Base-by-base conservation (phyloP, 2,329 filamentous ascomycete genomes). In the Aspergillus sp. region DNA sequence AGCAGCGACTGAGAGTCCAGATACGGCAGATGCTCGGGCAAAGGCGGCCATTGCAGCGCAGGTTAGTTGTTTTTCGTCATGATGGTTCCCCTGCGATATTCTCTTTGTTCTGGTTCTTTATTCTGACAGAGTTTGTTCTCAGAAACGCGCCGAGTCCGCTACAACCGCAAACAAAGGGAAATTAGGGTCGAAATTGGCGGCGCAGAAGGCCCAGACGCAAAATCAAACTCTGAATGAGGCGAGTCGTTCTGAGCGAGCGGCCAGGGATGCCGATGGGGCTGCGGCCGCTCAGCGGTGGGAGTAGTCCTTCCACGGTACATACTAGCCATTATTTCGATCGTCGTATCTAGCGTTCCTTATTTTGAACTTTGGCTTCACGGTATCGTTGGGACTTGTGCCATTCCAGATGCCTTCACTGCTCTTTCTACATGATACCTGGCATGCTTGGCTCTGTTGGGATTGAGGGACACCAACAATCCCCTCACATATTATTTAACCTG, bases 1-100 rank as follows among this genome's bases (percentile, higher is more conserved):
- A 16, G 46, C 45, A 6, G 30, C 45, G 17, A n/a, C n/a, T 13
- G 19, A 19, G 10, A 54, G 38, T 16, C 40, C 48, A 47, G 59
- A 49, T 47, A 57, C 16, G 44, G 53, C 19, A n/a, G 86, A 92
- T 67, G 86, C 90, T 32, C 80, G 86, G 53, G 79, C 78, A 50
- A 88, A 84, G 54, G 92, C 92, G 3, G 90, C 90, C 0, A 82
- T 84, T 59, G 92, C 91, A 48, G 92, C 92, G 54, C 89, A 95
- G 85, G 91, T 95, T 71, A 67, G 84, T 42, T 11, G n/a, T 13
- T 17, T 22, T n/a, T 4, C 40, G 1, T 8, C 5, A 17, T 20
- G 3, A 17, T 42, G 11, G 11, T 8, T 22, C 5, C 17, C 40
- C 16, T 13, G 17, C 40, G 16, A 20, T 42, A 9, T 42, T 10